Conservation (phyloP, 495 filamentous ascomycete genomes). For the Rhizodiscina lignyota region DNA sequence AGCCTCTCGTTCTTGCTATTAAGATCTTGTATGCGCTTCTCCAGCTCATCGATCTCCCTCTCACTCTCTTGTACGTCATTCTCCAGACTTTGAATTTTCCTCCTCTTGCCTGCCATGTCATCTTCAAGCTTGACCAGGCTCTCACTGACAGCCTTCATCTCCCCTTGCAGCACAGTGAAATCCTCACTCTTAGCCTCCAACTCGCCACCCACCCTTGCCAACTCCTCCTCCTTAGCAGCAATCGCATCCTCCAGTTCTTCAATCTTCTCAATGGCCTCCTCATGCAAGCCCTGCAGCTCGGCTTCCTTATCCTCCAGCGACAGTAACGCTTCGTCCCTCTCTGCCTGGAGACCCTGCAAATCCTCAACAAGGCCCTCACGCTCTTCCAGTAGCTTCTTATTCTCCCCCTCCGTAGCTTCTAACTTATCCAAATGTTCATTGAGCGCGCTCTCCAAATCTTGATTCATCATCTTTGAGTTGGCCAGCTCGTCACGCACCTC, state of each 20-base stretch:
- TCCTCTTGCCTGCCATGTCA: conserved; percentile 33
- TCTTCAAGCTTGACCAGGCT: conserved; percentile 73
- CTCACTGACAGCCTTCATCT: conserved; percentile 83
- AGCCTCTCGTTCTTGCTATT: conserved; percentile 74
- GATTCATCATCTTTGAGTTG: conserved; percentile 63
- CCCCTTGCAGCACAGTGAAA: conserved; percentile 66
- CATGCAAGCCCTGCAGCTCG: conserved; percentile 60
- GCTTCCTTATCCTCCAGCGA: conserved; percentile 63
- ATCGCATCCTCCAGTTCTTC: conserved; percentile 66
- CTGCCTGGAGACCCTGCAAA: conserved; percentile 60
- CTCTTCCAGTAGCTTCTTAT: conserved; percentile 20
- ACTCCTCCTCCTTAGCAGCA: conserved; percentile 55
- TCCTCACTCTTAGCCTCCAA: conserved; percentile 61
- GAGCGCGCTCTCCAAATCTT: conserved; percentile 25
- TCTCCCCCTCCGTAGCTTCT: conserved; percentile 17
- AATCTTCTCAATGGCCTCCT: conserved; percentile 71
- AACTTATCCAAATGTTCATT: conserved; percentile 23
- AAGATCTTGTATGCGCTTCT: conserved; percentile 46
- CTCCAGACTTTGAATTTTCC: conserved; percentile 21
- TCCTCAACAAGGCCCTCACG: conserved; percentile 33
- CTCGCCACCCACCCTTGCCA: conserved; percentile 51
- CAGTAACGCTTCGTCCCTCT: conserved; percentile 72
- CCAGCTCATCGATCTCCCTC: conserved; percentile 31
- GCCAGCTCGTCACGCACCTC: conserved; percentile 76
- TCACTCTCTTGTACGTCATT: conserved; percentile 22